Conservation (phyloP, 2,329 filamentous ascomycete species). For the Emergomyces pasteurianus region DNA sequence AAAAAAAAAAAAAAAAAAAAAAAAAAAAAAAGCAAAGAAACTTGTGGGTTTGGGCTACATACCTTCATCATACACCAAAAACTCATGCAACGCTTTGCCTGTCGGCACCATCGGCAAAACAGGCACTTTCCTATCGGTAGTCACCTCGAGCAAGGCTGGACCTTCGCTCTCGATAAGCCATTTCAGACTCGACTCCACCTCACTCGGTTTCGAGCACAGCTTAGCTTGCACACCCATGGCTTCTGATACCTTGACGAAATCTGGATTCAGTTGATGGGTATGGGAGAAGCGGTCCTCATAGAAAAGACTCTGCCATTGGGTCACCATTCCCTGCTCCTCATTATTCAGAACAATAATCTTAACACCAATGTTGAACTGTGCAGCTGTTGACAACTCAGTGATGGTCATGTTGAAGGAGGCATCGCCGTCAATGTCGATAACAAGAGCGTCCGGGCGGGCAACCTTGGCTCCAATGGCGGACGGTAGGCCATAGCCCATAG, state of each 20-base stretch:
- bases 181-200: conserved; percentile 64
- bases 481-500: conserved; percentile 92
- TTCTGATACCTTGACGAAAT: conserved; percentile 86
- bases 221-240: conserved; percentile 78
- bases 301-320: conserved; percentile 96
- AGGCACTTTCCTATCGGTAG: conserved; percentile 67
- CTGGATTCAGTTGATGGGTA: conserved; percentile 89
- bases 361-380: conserved; percentile 92
- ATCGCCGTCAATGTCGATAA: conserved; percentile 94
- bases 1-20: too few species aligned
- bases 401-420: conserved; percentile 99
- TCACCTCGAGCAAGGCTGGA: conserved; percentile 83
- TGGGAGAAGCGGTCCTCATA: conserved; percentile 88
- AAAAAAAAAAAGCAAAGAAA: background rate
- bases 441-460: conserved; percentile 64
- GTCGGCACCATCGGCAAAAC: conserved; percentile 96
- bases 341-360: conserved; percentile 95
- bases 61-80: conserved; percentile 76
- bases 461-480: conserved; percentile 95
- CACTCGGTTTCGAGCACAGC: conserved; percentile 59
- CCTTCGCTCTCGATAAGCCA: conserved; percentile 86
- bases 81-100: conserved; percentile 80
- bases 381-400: conserved; percentile 83
- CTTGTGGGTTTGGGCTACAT: conserved; percentile 22
- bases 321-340: conserved; percentile 97